Evolutionary conservation across 2,329 filamentous ascomycete genomes (phyloP).

Genomic region (Trichophyton equinum): DNA sequence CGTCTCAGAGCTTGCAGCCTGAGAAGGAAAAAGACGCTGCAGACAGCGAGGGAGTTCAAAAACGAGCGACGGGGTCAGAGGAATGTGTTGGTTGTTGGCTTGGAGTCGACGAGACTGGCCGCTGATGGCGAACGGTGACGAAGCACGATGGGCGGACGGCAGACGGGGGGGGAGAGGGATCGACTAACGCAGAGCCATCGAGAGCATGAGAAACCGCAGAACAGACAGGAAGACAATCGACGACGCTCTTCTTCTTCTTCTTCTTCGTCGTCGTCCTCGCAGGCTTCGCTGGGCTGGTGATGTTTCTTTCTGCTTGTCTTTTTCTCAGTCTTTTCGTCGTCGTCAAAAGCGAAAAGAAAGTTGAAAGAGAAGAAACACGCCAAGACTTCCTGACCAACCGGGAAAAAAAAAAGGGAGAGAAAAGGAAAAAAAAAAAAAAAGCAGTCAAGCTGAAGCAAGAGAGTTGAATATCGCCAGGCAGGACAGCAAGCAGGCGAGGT

Average conservation of each 20-base stretch:
- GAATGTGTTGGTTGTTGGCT: not conserved
- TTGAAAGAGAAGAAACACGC: not conserved
- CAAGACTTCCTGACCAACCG: not conserved
- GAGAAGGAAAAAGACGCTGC: not conserved
- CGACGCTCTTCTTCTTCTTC: not conserved
- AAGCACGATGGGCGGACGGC: not conserved
- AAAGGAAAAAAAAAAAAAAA: not conserved
- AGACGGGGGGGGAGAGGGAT: not conserved
- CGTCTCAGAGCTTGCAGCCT: not conserved
- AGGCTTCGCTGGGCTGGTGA: not conserved
- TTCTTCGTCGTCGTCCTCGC: not conserved
- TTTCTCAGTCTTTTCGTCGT: no score
- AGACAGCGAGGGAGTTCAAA: not conserved
- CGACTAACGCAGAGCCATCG: constrained; percentile 3
- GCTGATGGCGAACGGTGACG: not conserved
- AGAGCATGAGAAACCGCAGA: not conserved
- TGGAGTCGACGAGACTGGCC: not conserved
- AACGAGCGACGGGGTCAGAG: constrained; percentile 1
- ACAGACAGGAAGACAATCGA: not conserved
- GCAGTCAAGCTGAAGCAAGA: not conserved
- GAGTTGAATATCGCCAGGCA: not conserved
- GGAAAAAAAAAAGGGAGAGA: not conserved
- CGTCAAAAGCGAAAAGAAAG: not conserved
- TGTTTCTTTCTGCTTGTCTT: not conserved
- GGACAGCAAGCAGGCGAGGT: no score